Base-by-base conservation (phyloP, 192 early-diverging fungal species). In the Allomyces javanicus region DNA sequence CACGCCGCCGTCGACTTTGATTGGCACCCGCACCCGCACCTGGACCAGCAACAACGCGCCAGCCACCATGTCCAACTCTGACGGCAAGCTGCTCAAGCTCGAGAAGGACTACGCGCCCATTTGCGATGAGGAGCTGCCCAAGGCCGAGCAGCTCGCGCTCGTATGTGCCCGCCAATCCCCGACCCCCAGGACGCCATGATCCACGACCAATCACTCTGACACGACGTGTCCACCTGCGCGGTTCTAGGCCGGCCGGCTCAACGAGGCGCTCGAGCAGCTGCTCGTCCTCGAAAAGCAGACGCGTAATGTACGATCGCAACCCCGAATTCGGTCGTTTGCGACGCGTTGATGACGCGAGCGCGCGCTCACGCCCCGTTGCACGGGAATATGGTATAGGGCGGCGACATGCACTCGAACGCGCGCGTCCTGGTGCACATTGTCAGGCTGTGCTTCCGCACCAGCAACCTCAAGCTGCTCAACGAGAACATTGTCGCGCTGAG, bases 221-320 rank as follows among this genome's bases (percentile, higher is more conserved):
- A 24, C 65, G 61, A 24, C 64, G n/a, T 33, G 24, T 64, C 65
- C 45, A 64, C 44, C 63, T 40, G 25, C 9, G n/a, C 24, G 21
- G 25, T 12, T 66, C 63, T 73, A 85, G 87, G 69, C 71, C 26
- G 90, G 90, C 22, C 76, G 85, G 44, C 71, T 94, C 55, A 80
- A 79, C 22, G 85, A 89, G 70, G 91, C 96, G 4, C 79, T 99
- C n/a, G 93, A 95, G 64, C 83, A 86, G 67, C 79, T 96, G 33
- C 77, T 93, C 26, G 75, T 73, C 12, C 73, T 93, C 24, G 96
- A 99, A 73, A 99, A 99, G 75, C 93, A 96, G 76, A 92, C 94
- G 11, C 85, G 96, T 62, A 87, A 86, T 66, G 93, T 94, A 73
- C 73, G 77, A 58, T 21, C 10, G 4, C 12, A 10, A 1, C 45